These are phyloP conservation scores for Sinapis alba DNA, from an alignment of 441 rosid species.

Conservation along the genomic window DNA sequence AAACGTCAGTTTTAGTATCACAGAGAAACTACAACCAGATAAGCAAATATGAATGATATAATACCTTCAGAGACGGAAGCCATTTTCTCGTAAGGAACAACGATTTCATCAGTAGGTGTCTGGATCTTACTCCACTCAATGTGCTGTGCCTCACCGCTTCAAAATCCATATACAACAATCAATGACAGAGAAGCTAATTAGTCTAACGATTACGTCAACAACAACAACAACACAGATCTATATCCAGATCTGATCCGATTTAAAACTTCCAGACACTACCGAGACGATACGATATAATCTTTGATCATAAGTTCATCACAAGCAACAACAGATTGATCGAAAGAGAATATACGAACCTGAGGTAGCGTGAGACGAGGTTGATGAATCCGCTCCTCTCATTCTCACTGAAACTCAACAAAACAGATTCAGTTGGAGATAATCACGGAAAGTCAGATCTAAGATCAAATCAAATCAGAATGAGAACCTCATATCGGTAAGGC, in stretches of 20 bases:
- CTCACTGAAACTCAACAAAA: constrained; percentile 53
- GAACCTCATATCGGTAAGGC: constrained; percentile 78
- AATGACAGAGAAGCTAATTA: constrained; percentile 4
- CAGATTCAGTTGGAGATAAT: background rate
- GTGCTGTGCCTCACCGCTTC: constrained; percentile 89
- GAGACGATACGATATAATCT: background rate
- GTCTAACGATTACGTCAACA: background rate
- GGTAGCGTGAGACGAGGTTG: constrained; percentile 80
- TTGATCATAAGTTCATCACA: background rate
- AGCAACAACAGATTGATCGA: background rate
- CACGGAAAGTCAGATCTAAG: background rate
- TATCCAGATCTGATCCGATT: constrained; percentile 21
- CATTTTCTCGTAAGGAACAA: constrained; percentile 80
- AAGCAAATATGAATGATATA: background rate
- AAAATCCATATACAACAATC: background rate
- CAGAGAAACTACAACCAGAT: constrained; percentile 4
- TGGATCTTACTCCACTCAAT: constrained; percentile 97
- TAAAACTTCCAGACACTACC: background rate
- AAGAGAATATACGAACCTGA: constrained; percentile 54
- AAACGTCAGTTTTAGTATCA: background rate
- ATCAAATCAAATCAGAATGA: background rate
- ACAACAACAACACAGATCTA: constrained; percentile 22
- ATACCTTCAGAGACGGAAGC: constrained; percentile 62
- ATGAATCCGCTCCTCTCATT: constrained; percentile 83
- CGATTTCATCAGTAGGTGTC: constrained; percentile 88